Evolutionary conservation across 2,329 filamentous ascomycete genomes (phyloP), one percentile per base, ranked within the genome.

Genomic region (Trichoderma sp.): DNA sequence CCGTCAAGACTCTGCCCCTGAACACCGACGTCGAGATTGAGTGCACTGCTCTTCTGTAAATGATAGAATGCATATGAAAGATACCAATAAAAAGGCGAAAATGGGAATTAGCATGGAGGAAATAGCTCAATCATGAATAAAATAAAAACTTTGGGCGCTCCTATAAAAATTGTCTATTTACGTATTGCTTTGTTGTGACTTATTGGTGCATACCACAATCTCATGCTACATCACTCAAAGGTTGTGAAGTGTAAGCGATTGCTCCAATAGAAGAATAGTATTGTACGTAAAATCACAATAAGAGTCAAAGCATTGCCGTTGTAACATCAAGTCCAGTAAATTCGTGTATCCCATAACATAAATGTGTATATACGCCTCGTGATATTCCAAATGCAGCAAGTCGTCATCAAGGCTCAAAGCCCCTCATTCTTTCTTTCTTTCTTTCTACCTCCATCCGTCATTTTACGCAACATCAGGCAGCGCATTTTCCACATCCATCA

Each of bases 1-100:
- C 78, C 16, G 78, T 79, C 68, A 78, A 79, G 76, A 77, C 76
- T 3, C 72, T 79, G 57, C 78, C 78, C 5, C 70, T 75, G 27
- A 75, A 76, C 57, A 77, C 77, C 4, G 77, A 79, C 40, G 75
- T 79, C 21, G 77, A 79, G 71, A 78, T 78, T 70, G 75, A 79
- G 72, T 79, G 78, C 68, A 78, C 77, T 21, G 77, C 83, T 24
- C 67, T 76, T 10, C 24, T 73, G 68, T 76, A 72, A 71, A 69
- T 24, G 47, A 27, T 6, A 21, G 29, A 19, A 40, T 33, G 7
- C 29, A 59, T 35, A 65, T n/a, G 19, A 40, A 47, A 10, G 24
- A 62, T 47, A 57, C 27, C 35, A 55, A 68, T 11, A 40, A 59
- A n/a, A 53, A 55, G 43, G 57, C 57, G 11, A 29, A 43, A 31